A percentile compares a stretch with the other conserved stretches of the same genome.
phyloP scores from a whole-genome alignment of 2,329 filamentous ascomycete genomes.

The Thielaviopsis cerberus region DNA sequence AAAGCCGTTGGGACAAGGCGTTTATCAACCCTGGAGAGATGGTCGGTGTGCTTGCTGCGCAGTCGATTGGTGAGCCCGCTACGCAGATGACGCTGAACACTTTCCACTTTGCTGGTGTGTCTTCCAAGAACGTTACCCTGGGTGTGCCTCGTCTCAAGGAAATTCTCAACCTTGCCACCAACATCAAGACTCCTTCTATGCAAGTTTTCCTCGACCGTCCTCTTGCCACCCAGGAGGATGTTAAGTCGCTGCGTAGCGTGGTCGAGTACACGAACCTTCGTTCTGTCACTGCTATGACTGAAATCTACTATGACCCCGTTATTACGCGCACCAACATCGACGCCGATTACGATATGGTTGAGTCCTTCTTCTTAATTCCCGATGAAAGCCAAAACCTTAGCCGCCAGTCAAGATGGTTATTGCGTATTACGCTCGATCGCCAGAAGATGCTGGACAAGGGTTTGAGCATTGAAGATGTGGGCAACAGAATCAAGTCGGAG shows the following conservation, averaged over 20 bases:
- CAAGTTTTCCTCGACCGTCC: conserved; percentile 60
- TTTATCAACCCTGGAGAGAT: conserved; percentile 89
- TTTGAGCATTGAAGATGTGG: conserved; percentile 79
- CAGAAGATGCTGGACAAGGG: conserved; percentile 92
- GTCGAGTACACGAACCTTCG: conserved; percentile 91
- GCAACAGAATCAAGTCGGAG: conserved; percentile 70
- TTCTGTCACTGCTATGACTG: conserved; percentile 76
- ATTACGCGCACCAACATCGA: conserved; percentile 70
- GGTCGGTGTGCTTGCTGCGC: conserved; percentile 92
- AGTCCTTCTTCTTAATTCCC: conserved; percentile 49
- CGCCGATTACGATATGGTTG: conserved; percentile 49
- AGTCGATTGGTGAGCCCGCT: conserved; percentile 95
- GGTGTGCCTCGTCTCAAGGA: conserved; percentile 98
- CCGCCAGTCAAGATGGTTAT: conserved; percentile 80
- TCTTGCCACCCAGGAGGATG: conserved; percentile 53
- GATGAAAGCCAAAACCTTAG: conserved; percentile 54
- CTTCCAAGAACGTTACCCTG: conserved; percentile 97
- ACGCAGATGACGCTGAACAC: conserved; percentile 99
- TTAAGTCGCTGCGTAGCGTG: conserved; percentile 68
- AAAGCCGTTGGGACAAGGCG: conserved; percentile 70
- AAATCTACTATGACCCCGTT: conserved; percentile 94
- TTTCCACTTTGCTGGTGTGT: conserved; percentile 99
- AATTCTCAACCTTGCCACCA: conserved; percentile 91
- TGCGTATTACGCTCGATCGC: conserved; percentile 82
- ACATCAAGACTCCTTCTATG: conserved; percentile 98